Percentiles rank a stretch among this genome's conserved stretches.
Evolutionary conservation across 2,329 filamentous ascomycete species (phyloP).

Genomic region (Fusarium armeniacum): DNA sequence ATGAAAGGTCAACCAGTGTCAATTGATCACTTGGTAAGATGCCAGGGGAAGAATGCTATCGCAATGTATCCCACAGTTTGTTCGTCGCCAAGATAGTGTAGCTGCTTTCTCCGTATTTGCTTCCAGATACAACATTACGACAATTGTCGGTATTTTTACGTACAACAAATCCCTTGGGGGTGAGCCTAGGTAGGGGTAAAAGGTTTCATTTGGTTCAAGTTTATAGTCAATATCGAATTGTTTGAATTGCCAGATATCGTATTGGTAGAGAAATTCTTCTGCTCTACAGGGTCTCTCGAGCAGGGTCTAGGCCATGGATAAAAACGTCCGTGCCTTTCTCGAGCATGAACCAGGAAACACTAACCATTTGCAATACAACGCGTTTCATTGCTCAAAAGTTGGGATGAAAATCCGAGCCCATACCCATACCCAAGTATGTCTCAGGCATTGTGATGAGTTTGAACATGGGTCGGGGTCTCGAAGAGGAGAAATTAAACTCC

Average conservation of each 20-base stretch:
- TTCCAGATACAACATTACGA: neutral
- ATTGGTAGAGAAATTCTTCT: constrained; percentile 19
- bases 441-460: constrained; percentile 27
- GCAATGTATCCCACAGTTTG: neutral
- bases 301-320: constrained; percentile 5
- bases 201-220: neutral
- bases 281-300: neutral
- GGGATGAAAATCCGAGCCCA: constrained; percentile 6
- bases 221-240: neutral
- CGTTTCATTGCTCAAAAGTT: constrained; percentile 32
- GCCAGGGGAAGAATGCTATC: neutral
- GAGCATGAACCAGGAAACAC: constrained; percentile 2
- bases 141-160: neutral
- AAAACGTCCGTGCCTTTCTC: constrained; percentile 22
- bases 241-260: constrained; percentile 11
- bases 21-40: neutral
- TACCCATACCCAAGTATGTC: constrained; percentile 24
- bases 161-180: neutral
- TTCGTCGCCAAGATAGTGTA: neutral
- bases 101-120: neutral
- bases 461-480: constrained; percentile 14
- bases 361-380: constrained; percentile 38
- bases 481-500: constrained; percentile 4
- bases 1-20: neutral
- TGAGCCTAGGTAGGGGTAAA: too few species aligned